Base-by-base conservation (phyloP, 148 eudicot genomes). In the Simmondsia chinensis region DNA sequence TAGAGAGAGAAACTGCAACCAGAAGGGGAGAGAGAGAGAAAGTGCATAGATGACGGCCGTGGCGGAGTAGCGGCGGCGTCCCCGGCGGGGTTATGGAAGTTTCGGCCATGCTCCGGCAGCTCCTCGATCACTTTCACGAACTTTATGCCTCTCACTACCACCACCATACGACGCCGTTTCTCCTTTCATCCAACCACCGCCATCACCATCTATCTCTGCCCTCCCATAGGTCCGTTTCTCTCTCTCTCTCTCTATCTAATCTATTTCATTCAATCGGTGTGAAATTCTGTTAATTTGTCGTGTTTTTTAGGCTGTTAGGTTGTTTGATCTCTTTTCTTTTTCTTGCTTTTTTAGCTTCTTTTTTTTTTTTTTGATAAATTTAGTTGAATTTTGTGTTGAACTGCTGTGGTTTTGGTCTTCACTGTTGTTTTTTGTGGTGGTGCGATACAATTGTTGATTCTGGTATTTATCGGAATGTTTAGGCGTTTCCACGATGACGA, bases 91-190 rank as follows among this genome's bases (percentile, higher is more conserved):
- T 55, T 59, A 74, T 53, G 77, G 77, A 70, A 57, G 66, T 32
- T n/a, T n/a, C n/a, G n/a, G n/a, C n/a, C n/a, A 73, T 87, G 84
- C 70, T 74, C 16, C 79, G 83, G 66, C 77, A 79, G 20, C 80
- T 87, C 61, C 71, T 87, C 41, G 63, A 77, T 9, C 73, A 82
- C 50, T 55, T 86, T 44, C 74, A 82, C 24, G 60, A 82, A 48
- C 60, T 76, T n/a, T n/a, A n/a, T n/a, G n/a, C n/a, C 45, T 64
- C 71, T 19, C 60, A 64, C 35, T 68, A 68, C 64, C 76, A 57
- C 44, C 56, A 61, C 21, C 11, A 39, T 33, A 30, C 63, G 18
- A 32, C 63, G 10, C 24, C 70, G 36, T 57, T 34, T 46, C 40
- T 18, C 13, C 38, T 51, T 43, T 33, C 43, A 8, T 48, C 7